Base-by-base conservation (phyloP, 108 stramenopile species). In the Nitzschia sp. region DNA sequence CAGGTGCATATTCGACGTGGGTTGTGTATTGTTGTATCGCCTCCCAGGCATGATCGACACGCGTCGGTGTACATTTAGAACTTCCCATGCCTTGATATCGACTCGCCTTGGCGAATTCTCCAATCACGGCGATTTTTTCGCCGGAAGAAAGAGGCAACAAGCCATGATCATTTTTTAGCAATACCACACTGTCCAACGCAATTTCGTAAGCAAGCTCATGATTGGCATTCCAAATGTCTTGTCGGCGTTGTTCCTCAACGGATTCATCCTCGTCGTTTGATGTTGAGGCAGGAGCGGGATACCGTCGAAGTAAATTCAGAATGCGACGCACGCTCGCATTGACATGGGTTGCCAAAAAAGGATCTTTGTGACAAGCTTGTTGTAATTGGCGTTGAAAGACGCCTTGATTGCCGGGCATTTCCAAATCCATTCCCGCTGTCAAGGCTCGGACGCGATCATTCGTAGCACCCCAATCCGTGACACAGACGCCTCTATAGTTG, bases 381-480 rank as follows among this genome's bases (percentile, higher is more conserved):
- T 47, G 46, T 15, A 85, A 56, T 9, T 58, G 32, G 1, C 0
- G 0, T 47, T 77, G 59, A 54, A 75, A 64, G 2, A 49, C 68
- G 35, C 81, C 82, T 13, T 48, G 8, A 25, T 46, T 80, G 24
- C 78, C 77, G 0, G 92, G 92, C 92, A 93, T 93, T 75, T 93
- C 88, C 27, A 85, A 72, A 67, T 93, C 89, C 64, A 89, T 53
- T 23, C 86, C 86, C 11, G 82, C 85, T 15, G 45, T 23, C 6
- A 89, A 64, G 30, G 74, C 76, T 25, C 54, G 27, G 8, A 58
- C 64, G 0, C 84, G 70, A 53, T 82, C 73, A 60, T 85, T 78
- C 27, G 81, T 77, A 0, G 92, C 92, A 21, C 77, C 80, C 92
- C 92, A 93, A 64, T 93, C 92, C 15, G 85, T 84, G 58, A 89